A percentile compares a stretch with the other conserved stretches of the same genome.
phyloP scores from a whole-genome alignment of 192 early-diverging fungal species.

The Umbelopsis sp. region DNA sequence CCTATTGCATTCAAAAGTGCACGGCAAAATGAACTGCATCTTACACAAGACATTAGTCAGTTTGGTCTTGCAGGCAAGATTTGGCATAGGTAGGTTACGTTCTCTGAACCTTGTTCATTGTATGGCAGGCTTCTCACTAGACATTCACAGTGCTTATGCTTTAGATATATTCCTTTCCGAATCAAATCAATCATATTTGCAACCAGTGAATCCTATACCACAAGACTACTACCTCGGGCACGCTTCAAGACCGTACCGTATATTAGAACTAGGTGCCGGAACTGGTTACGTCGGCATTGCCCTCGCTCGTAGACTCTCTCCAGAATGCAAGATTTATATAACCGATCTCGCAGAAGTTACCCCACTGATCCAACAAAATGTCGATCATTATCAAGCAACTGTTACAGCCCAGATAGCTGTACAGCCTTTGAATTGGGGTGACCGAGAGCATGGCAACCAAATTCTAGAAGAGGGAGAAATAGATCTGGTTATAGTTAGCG shows the following conservation, averaged over 20 bases:
- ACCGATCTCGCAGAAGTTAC: conserved; percentile 53
- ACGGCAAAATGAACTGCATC: background rate
- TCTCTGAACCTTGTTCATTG: background rate
- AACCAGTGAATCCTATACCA: conserved; percentile 44
- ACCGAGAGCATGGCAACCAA: conserved; percentile 27
- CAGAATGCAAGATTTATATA: conserved; percentile 37
- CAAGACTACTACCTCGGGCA: conserved; percentile 32
- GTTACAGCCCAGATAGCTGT: conserved; percentile 27
- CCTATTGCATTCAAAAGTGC: conserved; percentile 13
- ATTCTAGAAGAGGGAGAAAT: conserved; percentile 25
- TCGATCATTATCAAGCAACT: background rate
- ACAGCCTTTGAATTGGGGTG: conserved; percentile 48
- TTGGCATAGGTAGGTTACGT: conserved; percentile 47
- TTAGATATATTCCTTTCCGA: conserved; percentile 44
- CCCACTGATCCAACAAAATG: conserved; percentile 47
- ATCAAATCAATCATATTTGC: conserved; percentile 22
- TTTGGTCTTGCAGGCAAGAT: conserved; percentile 57
- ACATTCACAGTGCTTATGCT: conserved; percentile 42
- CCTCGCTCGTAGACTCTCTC: conserved; percentile 36
- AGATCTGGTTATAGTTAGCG: conserved; percentile 50
- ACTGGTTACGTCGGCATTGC: conserved; percentile 53
- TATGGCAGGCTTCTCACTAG: background rate
- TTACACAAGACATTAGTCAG: conserved; percentile 43
- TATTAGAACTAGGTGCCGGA: conserved; percentile 57
- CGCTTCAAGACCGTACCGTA: conserved; percentile 23